Percentiles rank a stretch among this genome's conserved stretches.
Evolutionary conservation across 768 basidiomycete genomes (phyloP).

Genomic region (Bullera alba): DNA sequence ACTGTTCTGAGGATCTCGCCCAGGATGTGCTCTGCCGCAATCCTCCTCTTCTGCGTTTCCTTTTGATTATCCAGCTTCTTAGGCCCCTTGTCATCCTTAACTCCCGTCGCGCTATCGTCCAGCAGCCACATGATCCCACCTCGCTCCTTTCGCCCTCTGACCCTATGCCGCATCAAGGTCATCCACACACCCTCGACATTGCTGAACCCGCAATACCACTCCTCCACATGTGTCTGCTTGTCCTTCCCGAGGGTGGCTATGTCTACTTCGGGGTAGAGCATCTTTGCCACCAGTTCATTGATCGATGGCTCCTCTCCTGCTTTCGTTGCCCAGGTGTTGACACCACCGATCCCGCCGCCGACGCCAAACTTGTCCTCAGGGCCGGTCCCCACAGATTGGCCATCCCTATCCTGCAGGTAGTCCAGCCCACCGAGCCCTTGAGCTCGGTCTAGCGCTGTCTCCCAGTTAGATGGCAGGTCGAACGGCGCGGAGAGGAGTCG

Average conservation of each 20-base stretch:
- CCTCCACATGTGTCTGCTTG: conserved; percentile 1
- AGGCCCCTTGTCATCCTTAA: background rate
- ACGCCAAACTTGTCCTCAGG: conserved; percentile 2
- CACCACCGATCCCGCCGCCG: conserved; percentile 19
- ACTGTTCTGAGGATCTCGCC: background rate
- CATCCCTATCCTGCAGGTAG: background rate
- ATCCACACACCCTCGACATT: conserved; percentile 23
- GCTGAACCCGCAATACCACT: conserved; percentile 15
- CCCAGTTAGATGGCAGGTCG: conserved; percentile 18
- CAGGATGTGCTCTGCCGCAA: background rate
- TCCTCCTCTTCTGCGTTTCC: background rate
- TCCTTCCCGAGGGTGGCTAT: background rate
- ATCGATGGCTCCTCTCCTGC: conserved; percentile 33
- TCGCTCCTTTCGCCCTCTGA: conserved; percentile 14
- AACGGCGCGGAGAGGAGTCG: conserved; percentile 18
- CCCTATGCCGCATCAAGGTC: conserved; percentile 16
- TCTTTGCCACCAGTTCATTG: background rate
- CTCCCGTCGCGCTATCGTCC: conserved; percentile 20
- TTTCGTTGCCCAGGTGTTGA: conserved; percentile 26
- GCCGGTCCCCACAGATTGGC: background rate
- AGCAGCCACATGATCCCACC: conserved; percentile 33
- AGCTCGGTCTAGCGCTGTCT: background rate
- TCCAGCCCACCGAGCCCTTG: too few species aligned
- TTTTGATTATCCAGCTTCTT: background rate
- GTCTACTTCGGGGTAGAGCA: background rate